Conservation (phyloP, 345 rosid species). For the Eucalyptus pauciflora region DNA sequence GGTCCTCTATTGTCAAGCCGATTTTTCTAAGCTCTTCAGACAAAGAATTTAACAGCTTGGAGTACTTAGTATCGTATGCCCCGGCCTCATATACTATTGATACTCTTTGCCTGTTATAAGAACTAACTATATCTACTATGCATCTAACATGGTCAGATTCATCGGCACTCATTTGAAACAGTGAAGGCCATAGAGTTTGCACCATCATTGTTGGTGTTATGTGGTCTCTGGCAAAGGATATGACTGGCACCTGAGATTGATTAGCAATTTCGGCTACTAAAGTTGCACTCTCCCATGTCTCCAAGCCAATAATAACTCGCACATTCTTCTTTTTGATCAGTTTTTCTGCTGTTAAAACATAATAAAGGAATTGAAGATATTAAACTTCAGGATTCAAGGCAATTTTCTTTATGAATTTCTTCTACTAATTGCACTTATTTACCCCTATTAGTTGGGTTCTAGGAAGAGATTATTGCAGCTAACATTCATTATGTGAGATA, state of each 20-base stretch:
- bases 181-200: background rate
- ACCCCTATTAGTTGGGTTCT: background rate
- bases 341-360: slow-evolving; percentile 14
- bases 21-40: slow-evolving; percentile 8
- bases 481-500: background rate
- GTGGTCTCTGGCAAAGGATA: slow-evolving; percentile 26
- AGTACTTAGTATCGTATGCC: slow-evolving; percentile 10
- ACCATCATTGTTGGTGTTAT: slow-evolving; percentile 22
- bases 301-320: slow-evolving; percentile 30
- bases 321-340: slow-evolving; percentile 18
- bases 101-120: slow-evolving; percentile 27
- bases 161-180: too few relatives aligned
- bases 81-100: slow-evolving; percentile 26
- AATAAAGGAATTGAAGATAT: background rate
- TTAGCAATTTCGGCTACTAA: slow-evolving; percentile 23
- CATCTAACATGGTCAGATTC: slow-evolving; percentile 16
- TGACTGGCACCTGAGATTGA: slow-evolving; percentile 18
- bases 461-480: background rate
- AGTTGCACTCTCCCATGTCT: slow-evolving; percentile 32
- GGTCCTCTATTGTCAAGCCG: slow-evolving; percentile 20
- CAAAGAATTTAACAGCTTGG: slow-evolving; percentile 7
- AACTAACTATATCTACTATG: slow-evolving; percentile 18
- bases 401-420: background rate
- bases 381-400: background rate
- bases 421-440: background rate